phyloP scores from a whole-genome alignment of 2,329 filamentous ascomycete genomes.

The Raffaelea deltoideospora region DNA sequence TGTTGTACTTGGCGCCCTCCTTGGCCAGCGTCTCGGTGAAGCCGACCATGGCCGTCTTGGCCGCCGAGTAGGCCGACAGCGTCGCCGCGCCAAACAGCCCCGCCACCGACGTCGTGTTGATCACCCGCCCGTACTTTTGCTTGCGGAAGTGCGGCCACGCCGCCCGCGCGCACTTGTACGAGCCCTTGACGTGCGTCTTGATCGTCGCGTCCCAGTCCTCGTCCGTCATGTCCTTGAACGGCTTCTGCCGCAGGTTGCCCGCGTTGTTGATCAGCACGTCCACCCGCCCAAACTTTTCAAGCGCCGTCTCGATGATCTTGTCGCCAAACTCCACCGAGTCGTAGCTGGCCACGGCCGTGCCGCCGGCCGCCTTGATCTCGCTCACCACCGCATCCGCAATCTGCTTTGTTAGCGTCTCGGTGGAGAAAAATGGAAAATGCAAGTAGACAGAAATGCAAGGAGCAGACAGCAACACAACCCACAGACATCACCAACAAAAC shows the following conservation, averaged over 20 bases:
- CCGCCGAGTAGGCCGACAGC: conserved; percentile 92
- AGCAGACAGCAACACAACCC: too few relatives aligned
- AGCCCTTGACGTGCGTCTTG: conserved; percentile 80
- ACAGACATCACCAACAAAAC: too few relatives aligned
- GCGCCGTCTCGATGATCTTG: conserved; percentile 80
- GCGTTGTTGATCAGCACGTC: conserved; percentile 97
- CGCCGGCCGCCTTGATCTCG: conserved; percentile 73
- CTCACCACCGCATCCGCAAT: conserved; percentile 71
- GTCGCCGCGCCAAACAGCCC: conserved; percentile 93
- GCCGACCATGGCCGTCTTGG: conserved; percentile 87
- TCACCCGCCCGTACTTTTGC: conserved; percentile 93
- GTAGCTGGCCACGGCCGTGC: conserved; percentile 96
- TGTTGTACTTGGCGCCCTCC: conserved; percentile 97
- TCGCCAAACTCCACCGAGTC: conserved; percentile 88
- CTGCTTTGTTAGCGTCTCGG: conserved; percentile 32
- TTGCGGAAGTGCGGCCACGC: conserved; percentile 98
- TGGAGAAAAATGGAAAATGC: neutral
- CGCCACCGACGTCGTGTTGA: conserved; percentile 93
- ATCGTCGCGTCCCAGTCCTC: conserved; percentile 93
- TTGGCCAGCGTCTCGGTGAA: conserved; percentile 97
- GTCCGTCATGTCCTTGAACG: conserved; percentile 98
- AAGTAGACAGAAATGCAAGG: too few relatives aligned
- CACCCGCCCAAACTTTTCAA: conserved; percentile 68
- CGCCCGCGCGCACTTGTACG: conserved; percentile 88
- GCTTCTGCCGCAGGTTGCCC: conserved; percentile 84